A percentile compares a stretch with the other conserved stretches of the same genome.
These are phyloP conservation scores for Teunomyces aglyptinius DNA, from an alignment of 805 yeast genomes.

Conservation along the genomic window DNA sequence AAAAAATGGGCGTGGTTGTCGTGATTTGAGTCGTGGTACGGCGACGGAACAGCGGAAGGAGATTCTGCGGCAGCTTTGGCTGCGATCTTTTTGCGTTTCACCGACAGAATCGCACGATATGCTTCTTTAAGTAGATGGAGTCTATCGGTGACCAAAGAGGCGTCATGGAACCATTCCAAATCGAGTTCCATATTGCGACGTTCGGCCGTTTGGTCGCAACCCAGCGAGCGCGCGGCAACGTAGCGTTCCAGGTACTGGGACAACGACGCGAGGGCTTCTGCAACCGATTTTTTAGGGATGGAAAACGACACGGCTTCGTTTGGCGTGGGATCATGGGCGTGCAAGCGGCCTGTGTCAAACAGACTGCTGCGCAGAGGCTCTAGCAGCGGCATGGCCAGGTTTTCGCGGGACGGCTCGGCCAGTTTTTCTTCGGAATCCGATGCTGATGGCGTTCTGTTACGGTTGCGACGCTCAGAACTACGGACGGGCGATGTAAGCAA, in stretches of 20 bases:
- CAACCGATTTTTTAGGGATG: conserved; percentile 6
- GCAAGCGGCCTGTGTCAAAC: not conserved
- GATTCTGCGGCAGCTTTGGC: not conserved
- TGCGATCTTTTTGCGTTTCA: conserved; percentile 17
- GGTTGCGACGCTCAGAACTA: conserved; percentile 4
- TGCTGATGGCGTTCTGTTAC: conserved; percentile 3
- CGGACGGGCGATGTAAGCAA: conserved; percentile 4
- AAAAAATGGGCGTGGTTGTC: not conserved
- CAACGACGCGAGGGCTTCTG: conserved; percentile 10
- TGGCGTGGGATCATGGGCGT: not conserved
- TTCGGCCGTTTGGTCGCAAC: not conserved
- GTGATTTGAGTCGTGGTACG: not conserved
- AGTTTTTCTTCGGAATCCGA: not conserved
- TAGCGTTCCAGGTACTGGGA: conserved; percentile 6
- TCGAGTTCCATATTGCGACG: conserved; percentile 3
- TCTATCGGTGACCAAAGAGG: conserved; percentile 23
- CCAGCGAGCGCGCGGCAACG: not conserved
- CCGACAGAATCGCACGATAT: conserved; percentile 22
- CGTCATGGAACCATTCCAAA: conserved; percentile 23
- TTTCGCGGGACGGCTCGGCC: not conserved
- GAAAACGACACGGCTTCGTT: not conserved
- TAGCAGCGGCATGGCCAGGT: not conserved
- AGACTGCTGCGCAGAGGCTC: not conserved
- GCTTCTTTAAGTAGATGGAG: conserved; percentile 28
- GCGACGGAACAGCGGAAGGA: not conserved